Evolutionary conservation across 2,329 filamentous ascomycete genomes (phyloP).

Genomic region (Monilinia fructicola): DNA sequence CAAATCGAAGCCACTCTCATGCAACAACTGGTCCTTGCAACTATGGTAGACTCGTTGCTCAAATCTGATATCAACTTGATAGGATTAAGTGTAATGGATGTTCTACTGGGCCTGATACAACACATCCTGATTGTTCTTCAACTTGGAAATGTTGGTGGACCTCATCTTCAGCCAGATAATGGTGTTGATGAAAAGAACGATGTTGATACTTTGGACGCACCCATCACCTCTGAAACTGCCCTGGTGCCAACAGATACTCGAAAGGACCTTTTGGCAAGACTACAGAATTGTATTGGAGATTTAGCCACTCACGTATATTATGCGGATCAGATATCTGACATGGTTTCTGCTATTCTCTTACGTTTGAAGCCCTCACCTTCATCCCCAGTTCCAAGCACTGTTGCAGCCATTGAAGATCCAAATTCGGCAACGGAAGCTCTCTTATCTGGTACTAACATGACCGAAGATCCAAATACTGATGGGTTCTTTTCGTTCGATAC

Average conservation of each 20-base stretch:
- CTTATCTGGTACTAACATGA: constrained; percentile 48
- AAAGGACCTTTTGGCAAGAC: constrained; percentile 63
- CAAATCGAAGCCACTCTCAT: constrained; percentile 69
- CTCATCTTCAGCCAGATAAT: constrained; percentile 40
- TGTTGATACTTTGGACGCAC: constrained; percentile 26
- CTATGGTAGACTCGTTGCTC: constrained; percentile 78
- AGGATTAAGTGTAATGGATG: constrained; percentile 93
- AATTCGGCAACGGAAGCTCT: constrained; percentile 50
- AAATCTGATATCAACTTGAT: constrained; percentile 91
- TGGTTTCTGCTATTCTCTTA: constrained; percentile 77
- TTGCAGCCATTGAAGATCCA: constrained; percentile 47
- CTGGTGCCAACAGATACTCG: constrained; percentile 53
- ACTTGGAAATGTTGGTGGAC: constrained; percentile 47
- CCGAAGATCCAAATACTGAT: constrained; percentile 54
- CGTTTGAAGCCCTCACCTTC: constrained; percentile 67
- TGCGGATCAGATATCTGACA: constrained; percentile 91
- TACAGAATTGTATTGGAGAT: constrained; percentile 84
- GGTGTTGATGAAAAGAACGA: constrained; percentile 25
- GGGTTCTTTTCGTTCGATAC: constrained; percentile 63
- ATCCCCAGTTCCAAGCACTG: constrained; percentile 46
- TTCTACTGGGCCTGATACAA: constrained; percentile 79
- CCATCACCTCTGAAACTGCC: constrained; percentile 41
- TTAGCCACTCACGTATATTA: constrained; percentile 96
- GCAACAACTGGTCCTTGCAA: constrained; percentile 72
- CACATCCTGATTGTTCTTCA: constrained; percentile 79